Evolutionary conservation across 1,284 basidiomycete species (phyloP).

Genomic region (Cutaneotrichosporon sp.): DNA sequence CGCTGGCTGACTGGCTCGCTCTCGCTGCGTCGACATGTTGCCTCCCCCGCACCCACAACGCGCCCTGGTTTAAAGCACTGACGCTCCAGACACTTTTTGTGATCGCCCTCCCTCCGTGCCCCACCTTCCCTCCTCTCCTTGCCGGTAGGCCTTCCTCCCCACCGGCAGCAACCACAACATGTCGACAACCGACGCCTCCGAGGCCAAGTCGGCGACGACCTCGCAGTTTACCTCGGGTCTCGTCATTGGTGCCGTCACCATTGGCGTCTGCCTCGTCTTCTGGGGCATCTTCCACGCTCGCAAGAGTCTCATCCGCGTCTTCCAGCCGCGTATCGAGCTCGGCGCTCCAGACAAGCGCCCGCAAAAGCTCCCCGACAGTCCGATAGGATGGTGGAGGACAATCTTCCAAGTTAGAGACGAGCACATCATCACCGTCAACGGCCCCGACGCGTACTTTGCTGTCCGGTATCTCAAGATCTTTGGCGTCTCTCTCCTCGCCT

Average conservation of each 20-base stretch:
- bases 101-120: neutral
- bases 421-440: conserved; percentile 63
- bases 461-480: conserved; percentile 65
- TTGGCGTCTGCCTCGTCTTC: conserved; percentile 39
- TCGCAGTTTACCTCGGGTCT: conserved; percentile 50
- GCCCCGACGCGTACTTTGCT: conserved; percentile 92
- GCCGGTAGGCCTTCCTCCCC: neutral
- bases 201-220: conserved; percentile 33
- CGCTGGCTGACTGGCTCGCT: neutral
- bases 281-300: conserved; percentile 43
- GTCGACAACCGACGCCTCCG: neutral
- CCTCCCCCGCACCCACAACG: neutral
- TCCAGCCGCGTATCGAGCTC: conserved; percentile 45
- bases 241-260: conserved; percentile 43
- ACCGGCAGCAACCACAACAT: conserved; percentile 1
- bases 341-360: conserved; percentile 42
- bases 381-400: conserved; percentile 36
- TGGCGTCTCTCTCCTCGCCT: conserved; percentile 68
- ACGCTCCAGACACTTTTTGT: neutral
- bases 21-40: neutral
- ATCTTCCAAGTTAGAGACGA: conserved; percentile 42
- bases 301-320: conserved; percentile 41
- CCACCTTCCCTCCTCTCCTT: neutral
- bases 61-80: neutral
- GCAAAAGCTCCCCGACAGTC: neutral